A percentile compares a stretch with the other conserved stretches of the same genome.
These are phyloP conservation scores for Petunia secreta DNA, from an alignment of 257 asterid genomes.

Conservation along the genomic window DNA sequence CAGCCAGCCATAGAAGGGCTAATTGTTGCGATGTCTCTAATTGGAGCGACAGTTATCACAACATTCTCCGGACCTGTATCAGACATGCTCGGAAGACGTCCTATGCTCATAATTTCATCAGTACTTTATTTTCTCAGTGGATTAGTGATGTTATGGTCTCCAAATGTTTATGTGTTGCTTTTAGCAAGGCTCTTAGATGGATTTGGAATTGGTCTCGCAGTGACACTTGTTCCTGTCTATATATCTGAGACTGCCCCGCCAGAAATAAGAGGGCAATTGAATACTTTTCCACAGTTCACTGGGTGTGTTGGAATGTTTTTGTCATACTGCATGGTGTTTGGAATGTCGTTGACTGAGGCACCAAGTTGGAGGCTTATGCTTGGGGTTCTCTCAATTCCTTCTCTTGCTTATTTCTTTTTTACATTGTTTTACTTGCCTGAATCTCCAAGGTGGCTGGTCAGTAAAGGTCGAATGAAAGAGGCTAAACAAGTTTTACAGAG, in stretches of 20 bases:
- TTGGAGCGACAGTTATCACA: constrained; percentile 93
- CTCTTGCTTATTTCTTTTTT: constrained; percentile 61
- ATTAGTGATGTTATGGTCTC: constrained; percentile 93
- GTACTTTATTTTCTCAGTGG: constrained; percentile 78
- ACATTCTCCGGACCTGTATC: constrained; percentile 85
- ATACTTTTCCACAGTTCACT: constrained; percentile 92
- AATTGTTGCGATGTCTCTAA: constrained; percentile 85
- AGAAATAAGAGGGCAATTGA: constrained; percentile 76
- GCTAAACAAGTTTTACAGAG: constrained; percentile 75
- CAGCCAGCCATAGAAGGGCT: constrained; percentile 93
- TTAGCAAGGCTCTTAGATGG: constrained; percentile 92
- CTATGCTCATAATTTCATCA: constrained; percentile 86
- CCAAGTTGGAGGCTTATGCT: constrained; percentile 99
- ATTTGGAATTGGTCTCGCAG: constrained; percentile 90
- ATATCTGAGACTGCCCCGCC: constrained; percentile 98
- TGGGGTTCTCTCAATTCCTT: constrained; percentile 87
- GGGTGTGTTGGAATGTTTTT: constrained; percentile 89
- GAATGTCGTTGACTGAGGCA: constrained; percentile 68
- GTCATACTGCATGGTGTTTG: constrained; percentile 92
- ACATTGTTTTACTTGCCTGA: constrained; percentile 79
- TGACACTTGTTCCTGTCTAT: constrained; percentile 88
- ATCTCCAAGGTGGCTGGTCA: constrained; percentile 97
- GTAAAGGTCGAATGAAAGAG: constrained; percentile 84
- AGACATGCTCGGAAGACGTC: constrained; percentile 88
- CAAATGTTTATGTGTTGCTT: constrained; percentile 78